phyloP scores from a whole-genome alignment of 2,329 filamentous ascomycete species.

The Alternaria sp. region DNA sequence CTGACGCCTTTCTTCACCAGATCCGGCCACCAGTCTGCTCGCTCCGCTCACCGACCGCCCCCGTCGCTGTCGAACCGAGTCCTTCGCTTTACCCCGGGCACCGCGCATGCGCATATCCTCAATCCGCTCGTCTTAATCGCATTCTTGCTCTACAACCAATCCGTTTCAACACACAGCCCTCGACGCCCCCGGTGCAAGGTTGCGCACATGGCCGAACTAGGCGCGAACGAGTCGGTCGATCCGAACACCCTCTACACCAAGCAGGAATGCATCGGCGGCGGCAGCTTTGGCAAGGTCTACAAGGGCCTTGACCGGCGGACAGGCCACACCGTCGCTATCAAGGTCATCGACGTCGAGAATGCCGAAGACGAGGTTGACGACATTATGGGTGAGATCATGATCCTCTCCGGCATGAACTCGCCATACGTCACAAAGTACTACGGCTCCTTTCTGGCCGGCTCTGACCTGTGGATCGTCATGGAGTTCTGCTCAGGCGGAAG shows the following conservation, averaged over 20 bases:
- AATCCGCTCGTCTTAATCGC: background rate
- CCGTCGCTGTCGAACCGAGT: conserved; percentile 2
- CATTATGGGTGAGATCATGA: conserved; percentile 98
- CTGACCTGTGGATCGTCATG: conserved; percentile 99
- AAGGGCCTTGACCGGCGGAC: conserved; percentile 96
- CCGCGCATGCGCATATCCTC: background rate
- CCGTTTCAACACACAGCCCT: background rate
- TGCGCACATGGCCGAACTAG: conserved; percentile 24
- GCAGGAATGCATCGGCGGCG: conserved; percentile 75
- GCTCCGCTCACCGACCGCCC: conserved; percentile 2
- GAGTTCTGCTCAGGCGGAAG: conserved; percentile 97
- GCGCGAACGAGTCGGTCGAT: conserved; percentile 66
- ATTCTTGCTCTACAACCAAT: background rate
- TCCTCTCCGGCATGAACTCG: conserved; percentile 93
- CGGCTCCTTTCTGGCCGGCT: conserved; percentile 94
- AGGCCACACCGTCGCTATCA: conserved; percentile 94
- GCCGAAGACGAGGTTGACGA: conserved; percentile 99
- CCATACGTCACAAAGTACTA: conserved; percentile 98
- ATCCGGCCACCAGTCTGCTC: background rate
- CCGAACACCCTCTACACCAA: conserved; percentile 93
- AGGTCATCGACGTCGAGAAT: conserved; percentile 98
- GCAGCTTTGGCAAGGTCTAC: conserved; percentile 98
- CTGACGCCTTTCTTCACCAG: background rate
- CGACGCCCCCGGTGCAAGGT: background rate
- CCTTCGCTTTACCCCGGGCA: conserved; percentile 3